These are phyloP conservation scores for Zostera marina DNA, from an alignment of 116 monocot species.

Conservation along the genomic window DNA sequence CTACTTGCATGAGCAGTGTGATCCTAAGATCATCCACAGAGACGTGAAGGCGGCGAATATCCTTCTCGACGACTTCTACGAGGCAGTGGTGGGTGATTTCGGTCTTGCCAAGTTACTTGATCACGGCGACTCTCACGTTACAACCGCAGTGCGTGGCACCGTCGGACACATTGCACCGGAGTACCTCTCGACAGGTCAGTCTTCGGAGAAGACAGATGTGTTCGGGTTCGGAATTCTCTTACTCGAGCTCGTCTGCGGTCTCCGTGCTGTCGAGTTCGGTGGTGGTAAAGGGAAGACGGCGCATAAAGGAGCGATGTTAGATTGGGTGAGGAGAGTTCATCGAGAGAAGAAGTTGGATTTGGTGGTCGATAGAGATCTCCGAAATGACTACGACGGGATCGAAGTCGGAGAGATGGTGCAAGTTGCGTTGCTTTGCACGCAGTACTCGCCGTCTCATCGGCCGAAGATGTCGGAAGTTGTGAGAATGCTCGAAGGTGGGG, in stretches of 20 bases:
- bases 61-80: constrained; percentile 40
- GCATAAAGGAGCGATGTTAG: constrained; percentile 27
- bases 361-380: constrained; percentile 59
- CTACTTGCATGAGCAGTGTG: constrained; percentile 85
- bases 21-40: constrained; percentile 78
- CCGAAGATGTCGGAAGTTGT: constrained; percentile 90
- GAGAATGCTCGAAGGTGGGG: constrained; percentile 72
- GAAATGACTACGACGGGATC: constrained; percentile 46
- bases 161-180: constrained; percentile 82
- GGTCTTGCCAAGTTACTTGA: constrained; percentile 78
- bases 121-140: constrained; percentile 70
- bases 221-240: constrained; percentile 72
- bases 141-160: constrained; percentile 75
- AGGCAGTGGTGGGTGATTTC: constrained; percentile 66
- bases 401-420: constrained; percentile 88
- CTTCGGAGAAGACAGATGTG: constrained; percentile 75
- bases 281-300: constrained; percentile 6
- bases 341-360: constrained; percentile 57
- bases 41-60: constrained; percentile 81
- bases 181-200: constrained; percentile 74
- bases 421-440: constrained; percentile 82
- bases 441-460: constrained; percentile 52
- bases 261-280: constrained; percentile 38
- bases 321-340: constrained; percentile 57
- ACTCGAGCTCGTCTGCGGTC: constrained; percentile 56